These are phyloP conservation scores for Neophaeococcomyces aloes DNA, from an alignment of 2,329 filamentous ascomycete genomes.

Conservation along the genomic window DNA sequence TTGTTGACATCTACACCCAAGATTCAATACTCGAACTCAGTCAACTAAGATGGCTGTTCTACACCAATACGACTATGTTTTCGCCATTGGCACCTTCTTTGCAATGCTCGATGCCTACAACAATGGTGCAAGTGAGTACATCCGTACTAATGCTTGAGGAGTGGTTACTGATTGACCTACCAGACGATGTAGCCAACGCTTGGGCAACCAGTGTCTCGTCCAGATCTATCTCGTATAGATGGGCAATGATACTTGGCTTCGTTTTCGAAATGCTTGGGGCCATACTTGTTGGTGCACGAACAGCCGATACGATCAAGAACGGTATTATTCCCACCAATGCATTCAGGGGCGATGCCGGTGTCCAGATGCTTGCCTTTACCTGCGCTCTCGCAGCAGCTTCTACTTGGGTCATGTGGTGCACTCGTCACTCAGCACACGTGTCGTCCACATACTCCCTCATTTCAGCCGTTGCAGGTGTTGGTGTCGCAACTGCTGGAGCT, in stretches of 20 bases:
- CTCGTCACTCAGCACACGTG: constrained; percentile 60
- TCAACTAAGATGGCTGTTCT: too few species aligned
- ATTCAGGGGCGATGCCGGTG: constrained; percentile 51
- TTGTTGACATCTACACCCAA: too few species aligned
- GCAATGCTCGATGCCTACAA: constrained; percentile 68
- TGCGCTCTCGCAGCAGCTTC: constrained; percentile 55
- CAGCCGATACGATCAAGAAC: constrained; percentile 70
- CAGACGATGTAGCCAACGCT: constrained; percentile 73
- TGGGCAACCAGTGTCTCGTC: constrained; percentile 76
- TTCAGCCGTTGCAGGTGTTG: constrained; percentile 58
- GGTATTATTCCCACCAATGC: constrained; percentile 54
- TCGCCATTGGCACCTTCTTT: constrained; percentile 65
- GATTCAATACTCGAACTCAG: too few species aligned
- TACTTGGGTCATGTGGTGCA: constrained; percentile 73
- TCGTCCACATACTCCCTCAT: constrained; percentile 64
- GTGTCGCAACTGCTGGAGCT: constrained; percentile 56
- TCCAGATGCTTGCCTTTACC: constrained; percentile 58
- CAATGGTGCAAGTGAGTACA: constrained; percentile 61
- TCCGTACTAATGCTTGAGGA: not conserved
- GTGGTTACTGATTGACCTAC: constrained; percentile 12
- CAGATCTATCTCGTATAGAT: constrained; percentile 59
- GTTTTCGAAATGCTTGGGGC: constrained; percentile 60
- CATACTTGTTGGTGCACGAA: constrained; percentile 56
- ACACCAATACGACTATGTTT: constrained; percentile 57
- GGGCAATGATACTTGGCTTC: constrained; percentile 56